phyloP scores from a whole-genome alignment of 768 basidiomycete species.

The Fibroporia radiculosa region DNA sequence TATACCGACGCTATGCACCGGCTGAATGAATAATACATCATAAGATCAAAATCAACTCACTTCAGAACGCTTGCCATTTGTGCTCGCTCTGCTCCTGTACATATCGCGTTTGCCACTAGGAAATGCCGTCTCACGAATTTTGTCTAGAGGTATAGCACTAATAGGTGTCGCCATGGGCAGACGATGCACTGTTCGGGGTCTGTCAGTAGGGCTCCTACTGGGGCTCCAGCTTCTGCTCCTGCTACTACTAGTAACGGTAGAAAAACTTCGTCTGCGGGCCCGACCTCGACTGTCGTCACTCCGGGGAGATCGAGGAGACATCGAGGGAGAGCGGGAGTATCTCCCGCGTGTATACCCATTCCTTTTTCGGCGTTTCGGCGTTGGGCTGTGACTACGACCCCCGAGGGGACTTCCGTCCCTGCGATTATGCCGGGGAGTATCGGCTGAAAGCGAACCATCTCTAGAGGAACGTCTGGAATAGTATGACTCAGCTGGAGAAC shows the following conservation, averaged over 20 bases:
- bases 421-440: conserved; percentile 50
- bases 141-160: conserved; percentile 20
- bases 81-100: neutral
- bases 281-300: conserved; percentile 27
- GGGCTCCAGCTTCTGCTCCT: conserved; percentile 43
- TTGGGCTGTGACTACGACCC: conserved; percentile 41
- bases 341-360: conserved; percentile 27
- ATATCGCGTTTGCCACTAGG: neutral
- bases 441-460: conserved; percentile 56
- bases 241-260: conserved; percentile 48
- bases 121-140: conserved; percentile 4
- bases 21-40: no score
- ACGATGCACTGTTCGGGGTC: conserved; percentile 52
- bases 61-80: conserved; percentile 12
- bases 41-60: no score
- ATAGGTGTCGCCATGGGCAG: conserved; percentile 44
- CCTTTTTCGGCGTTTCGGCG: conserved; percentile 29
- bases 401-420: conserved; percentile 41
- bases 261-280: conserved; percentile 37
- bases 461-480: conserved; percentile 57
- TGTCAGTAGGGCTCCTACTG: conserved; percentile 40
- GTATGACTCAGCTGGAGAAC: conserved; percentile 57
- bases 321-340: conserved; percentile 23
- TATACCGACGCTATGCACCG: neutral
- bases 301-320: conserved; percentile 22